Evolutionary conservation across 2,329 filamentous ascomycete species (phyloP), one percentile per base, ranked within the genome.

Genomic region (Huntiella moniliformis): DNA sequence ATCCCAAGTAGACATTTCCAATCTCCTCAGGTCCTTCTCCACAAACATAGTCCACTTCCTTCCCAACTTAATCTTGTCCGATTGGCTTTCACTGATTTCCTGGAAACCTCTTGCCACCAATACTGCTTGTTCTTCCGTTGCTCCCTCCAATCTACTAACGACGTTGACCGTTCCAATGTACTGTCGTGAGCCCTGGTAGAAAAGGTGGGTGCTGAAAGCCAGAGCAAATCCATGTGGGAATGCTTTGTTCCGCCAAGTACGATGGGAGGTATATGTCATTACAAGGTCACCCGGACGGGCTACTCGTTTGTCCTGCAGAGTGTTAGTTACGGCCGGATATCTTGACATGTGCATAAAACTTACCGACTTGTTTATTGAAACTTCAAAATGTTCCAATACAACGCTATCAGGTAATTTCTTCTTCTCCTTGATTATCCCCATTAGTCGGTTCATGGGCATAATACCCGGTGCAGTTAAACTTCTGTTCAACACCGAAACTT

Each of bases 1-100:
- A 60, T 87, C 71, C 84, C 86, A 93, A 31, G 79, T 85, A 48
- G 68, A 66, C 54, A 66, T 66, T 64, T 94, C 87, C 39, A 94
- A 60, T 34, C 60, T 61, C 42, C 53, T 53, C 56, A 68, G 73
- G 17, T 73, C 71, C 43, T 68, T 62, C 56, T 80, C 70, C 57
- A 87, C 8, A 18, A 49, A 34, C 40, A 49, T 44, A 33, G 38
- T 47, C 28, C 52, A 49, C 43, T 46, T 50, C n/a, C 48, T 48
- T 3, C 43, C 46, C 5, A 38, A 43, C 43, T 48, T 50, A 11
- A 45, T 45, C n/a, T 40, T 34, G 32, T 38, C 6, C 2, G 17
- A 28, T 15, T 38, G 39, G 12, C 48, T 6, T 7, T 32, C 12
- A 5, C 43, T 31, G 6, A n/a, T 28, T 5, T 39, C 28, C 17